Percentiles rank a stretch among this genome's conserved stretches.
Conservation (phyloP, 345 rosid species). For the Gossypium longicalyx region DNA sequence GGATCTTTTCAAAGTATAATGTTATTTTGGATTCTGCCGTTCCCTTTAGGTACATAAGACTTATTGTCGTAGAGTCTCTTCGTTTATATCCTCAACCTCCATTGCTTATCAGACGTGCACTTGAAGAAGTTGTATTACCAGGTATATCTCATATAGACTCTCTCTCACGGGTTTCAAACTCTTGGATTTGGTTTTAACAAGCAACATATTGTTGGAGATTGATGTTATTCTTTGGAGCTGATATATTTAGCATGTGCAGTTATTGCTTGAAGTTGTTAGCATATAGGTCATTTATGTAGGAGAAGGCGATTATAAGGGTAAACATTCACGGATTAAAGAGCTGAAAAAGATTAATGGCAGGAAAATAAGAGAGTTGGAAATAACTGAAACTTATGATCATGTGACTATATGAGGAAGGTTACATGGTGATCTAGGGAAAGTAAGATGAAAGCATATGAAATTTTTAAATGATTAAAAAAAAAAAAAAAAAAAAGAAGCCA, state of each 20-base stretch:
- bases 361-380: background rate
- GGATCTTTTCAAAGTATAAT: background rate
- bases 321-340: background rate
- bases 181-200: background rate
- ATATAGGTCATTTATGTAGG: background rate
- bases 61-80: slow-evolving; percentile 78
- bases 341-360: background rate
- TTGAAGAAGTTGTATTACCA: slow-evolving; percentile 66
- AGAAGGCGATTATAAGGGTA: background rate
- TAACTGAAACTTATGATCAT: background rate
- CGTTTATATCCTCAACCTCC: slow-evolving; percentile 97
- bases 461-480: background rate
- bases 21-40: slow-evolving; percentile 8
- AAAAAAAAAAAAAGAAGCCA: background rate
- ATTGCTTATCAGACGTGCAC: slow-evolving; percentile 73
- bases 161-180: background rate
- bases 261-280: background rate
- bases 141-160: slow-evolving; percentile 37
- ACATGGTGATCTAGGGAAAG: background rate
- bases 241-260: background rate
- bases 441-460: background rate
- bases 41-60: slow-evolving; percentile 63
- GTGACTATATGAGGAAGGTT: background rate
- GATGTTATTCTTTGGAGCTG: background rate
- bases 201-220: background rate